Percentiles rank a stretch among this genome's conserved stretches.
These are phyloP conservation scores for Lactarius deliciosus DNA, from an alignment of 768 basidiomycete genomes.

Conservation along the genomic window DNA sequence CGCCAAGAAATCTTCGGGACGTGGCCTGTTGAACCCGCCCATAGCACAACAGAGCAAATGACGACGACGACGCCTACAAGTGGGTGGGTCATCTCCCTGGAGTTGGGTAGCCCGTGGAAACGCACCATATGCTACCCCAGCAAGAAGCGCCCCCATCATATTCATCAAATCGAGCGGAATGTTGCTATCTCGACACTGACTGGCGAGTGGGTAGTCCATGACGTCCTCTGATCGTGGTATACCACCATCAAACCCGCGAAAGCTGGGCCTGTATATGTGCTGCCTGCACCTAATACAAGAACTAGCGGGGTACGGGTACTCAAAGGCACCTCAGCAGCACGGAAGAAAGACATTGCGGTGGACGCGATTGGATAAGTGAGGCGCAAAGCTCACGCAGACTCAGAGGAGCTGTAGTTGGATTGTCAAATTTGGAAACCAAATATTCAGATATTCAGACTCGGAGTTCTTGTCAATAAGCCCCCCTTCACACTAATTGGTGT, in stretches of 20 bases:
- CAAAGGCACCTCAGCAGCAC: too few species aligned
- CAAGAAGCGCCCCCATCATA: constrained; percentile 32
- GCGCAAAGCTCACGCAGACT: neutral
- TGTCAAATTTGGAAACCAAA: constrained; percentile 7
- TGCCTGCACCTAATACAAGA: constrained; percentile 22
- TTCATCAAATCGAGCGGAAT: constrained; percentile 16
- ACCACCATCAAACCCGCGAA: neutral
- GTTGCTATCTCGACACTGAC: constrained; percentile 8
- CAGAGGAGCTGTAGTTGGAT: neutral
- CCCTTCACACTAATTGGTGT: constrained; percentile 1
- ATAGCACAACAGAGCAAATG: constrained; percentile 17
- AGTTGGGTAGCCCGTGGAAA: neutral
- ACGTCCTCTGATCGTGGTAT: neutral
- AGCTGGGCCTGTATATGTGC: constrained; percentile 9
- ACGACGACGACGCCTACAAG: constrained; percentile 31
- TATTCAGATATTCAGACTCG: too few species aligned
- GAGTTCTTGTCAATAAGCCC: neutral
- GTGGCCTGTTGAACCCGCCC: neutral
- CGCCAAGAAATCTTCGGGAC: constrained; percentile 10
- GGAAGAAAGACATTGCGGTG: neutral
- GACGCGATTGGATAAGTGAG: neutral
- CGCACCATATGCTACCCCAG: constrained; percentile 34
- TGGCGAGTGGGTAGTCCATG: constrained; percentile 11
- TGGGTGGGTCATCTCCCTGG: neutral
- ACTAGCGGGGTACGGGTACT: constrained; percentile 17